A percentile compares a stretch with the other conserved stretches of the same genome.
Conservation (phyloP, 306 rosid genomes). For the Mimosa bimucronata region DNA sequence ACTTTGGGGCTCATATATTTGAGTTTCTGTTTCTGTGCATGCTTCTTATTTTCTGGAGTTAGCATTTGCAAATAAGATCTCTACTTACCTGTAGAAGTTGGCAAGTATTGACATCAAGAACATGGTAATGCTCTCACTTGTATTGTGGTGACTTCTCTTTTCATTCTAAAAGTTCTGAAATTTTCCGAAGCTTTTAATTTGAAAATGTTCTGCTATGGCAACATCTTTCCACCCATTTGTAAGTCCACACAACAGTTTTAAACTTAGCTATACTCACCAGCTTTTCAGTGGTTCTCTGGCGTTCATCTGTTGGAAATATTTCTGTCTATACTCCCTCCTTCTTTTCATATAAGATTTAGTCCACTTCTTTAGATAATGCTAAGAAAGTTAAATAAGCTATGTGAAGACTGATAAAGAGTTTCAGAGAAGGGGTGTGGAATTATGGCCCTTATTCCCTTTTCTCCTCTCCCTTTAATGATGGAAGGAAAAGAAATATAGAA, state of each 20-base stretch:
- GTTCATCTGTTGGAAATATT: no score
- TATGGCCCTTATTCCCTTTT: not conserved
- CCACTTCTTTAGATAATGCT: no score
- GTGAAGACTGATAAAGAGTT: constrained; percentile 97
- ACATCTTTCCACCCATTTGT: no score
- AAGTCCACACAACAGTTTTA: no score
- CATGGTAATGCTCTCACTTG: not conserved
- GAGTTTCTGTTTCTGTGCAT: not conserved
- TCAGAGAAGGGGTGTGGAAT: constrained; percentile 76
- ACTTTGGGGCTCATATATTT: no score
- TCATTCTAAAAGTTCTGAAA: not conserved
- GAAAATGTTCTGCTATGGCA: no score
- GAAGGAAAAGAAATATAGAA: constrained; percentile 44
- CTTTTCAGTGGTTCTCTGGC: no score
- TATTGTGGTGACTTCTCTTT: not conserved
- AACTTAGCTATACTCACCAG: no score
- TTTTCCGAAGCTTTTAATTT: no score
- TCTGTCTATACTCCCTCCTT: no score
- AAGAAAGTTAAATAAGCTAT: no score
- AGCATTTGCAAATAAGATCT: not conserved
- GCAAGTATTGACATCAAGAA: not conserved
- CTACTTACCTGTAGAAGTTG: not conserved
- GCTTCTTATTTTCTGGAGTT: not conserved
- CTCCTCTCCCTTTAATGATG: not conserved
- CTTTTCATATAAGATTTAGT: no score